Base-by-base conservation (phyloP, 352 stramenopile genomes). In the Globisporangium orthogonon region DNA sequence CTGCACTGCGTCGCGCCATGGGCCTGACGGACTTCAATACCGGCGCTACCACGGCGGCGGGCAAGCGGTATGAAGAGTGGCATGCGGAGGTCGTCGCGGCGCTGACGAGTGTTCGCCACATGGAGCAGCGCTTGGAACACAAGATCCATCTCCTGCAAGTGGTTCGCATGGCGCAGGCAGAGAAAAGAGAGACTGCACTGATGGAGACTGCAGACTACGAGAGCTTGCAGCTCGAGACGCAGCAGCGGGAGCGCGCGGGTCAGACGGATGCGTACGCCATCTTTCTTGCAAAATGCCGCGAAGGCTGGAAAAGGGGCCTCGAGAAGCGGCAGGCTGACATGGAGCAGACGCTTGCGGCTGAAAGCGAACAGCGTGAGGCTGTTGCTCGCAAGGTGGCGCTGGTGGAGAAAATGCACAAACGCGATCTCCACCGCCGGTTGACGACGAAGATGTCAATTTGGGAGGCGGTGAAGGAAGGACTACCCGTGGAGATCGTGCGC, bases 371-470 rank as follows among this genome's bases (percentile, higher is more conserved):
- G 7, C 28, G 18, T 7, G 52, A 64, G n/a, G 58, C n/a, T 5
- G n/a, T 37, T 15, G 37, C 52, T 29, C 45, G 40, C 9, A 64
- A 64, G 23, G 33, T 64, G 50, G 52, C 46, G 45, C 44, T 64
- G 9, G 45, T 65, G n/a, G 47, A 66, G 35, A 60, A 50, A 23
- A 60, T 67, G 13, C 47, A 60, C 52, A 56, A 59, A 15, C 57
- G 48, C 14, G 69, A 78, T 9, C 37, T 52, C 14, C 51, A 74
- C 1, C 53, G 60, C 2, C 70, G 68, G 10, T 58, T 56, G 29
- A 71, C 69, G 7, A 43, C 62, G 2, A 87, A 83, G 30, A 39
- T 88, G 11, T 87, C 77, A 0, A 85, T 87, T 31, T 90, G 80
- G 80, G 80, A 90, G 55, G 77, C 80, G 7, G 68, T 73, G 1